phyloP scores from a whole-genome alignment of 192 early-diverging fungal species.

The Dispira simplex region DNA sequence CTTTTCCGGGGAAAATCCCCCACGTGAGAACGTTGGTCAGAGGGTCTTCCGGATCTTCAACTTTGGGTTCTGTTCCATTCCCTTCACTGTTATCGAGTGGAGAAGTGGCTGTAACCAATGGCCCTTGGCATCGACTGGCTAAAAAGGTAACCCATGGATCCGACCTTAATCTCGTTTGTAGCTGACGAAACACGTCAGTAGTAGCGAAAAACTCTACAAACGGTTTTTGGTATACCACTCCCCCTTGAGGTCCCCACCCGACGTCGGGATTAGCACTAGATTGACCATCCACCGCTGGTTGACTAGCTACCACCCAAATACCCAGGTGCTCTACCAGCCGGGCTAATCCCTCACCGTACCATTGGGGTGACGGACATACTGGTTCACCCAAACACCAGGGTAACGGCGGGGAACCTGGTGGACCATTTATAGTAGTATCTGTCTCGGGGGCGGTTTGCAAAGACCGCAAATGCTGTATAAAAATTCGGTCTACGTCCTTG shows the following conservation, averaged over 20 bases:
- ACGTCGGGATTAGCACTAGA: slow-evolving; percentile 49
- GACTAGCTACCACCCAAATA: slow-evolving; percentile 87
- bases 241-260: slow-evolving; percentile 96
- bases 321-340: slow-evolving; percentile 52
- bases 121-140: slow-evolving; percentile 67
- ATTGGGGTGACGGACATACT: slow-evolving; percentile 36
- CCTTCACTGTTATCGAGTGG: not conserved
- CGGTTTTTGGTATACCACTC: slow-evolving; percentile 95
- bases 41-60: not conserved
- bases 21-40: slow-evolving; percentile 60
- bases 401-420: not conserved
- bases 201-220: slow-evolving; percentile 94
- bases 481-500: no score
- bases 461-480: no score
- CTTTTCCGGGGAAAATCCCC: slow-evolving; percentile 96
- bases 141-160: slow-evolving; percentile 74
- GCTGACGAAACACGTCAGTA: slow-evolving; percentile 40
- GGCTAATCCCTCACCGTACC: slow-evolving; percentile 51
- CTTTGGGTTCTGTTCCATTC: slow-evolving; percentile 9
- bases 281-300: slow-evolving; percentile 89
- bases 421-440: slow-evolving; percentile 18
- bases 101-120: slow-evolving; percentile 32
- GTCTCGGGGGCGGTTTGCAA: no score
- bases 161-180: slow-evolving; percentile 51
- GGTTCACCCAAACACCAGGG: slow-evolving; percentile 1